Conservation (phyloP, 805 yeast genomes). For the Lipomyces chichibuensis region DNA sequence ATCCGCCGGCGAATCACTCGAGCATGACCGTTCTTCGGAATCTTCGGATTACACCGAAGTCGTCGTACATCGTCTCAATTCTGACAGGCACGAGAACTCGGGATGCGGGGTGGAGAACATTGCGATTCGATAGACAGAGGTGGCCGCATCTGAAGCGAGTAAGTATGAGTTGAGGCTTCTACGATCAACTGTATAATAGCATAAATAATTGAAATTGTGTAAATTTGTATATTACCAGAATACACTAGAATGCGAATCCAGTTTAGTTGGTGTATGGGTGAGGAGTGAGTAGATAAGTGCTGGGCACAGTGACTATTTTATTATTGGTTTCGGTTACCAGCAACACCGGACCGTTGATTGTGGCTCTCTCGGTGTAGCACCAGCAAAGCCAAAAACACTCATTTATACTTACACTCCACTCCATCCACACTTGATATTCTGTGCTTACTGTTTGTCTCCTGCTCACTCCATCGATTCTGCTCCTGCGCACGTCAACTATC, state of each 20-base stretch:
- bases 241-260: not conserved
- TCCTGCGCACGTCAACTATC: not conserved
- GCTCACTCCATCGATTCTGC: not conserved
- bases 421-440: not conserved
- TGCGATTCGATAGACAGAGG: not conserved
- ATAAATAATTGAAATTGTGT: not conserved
- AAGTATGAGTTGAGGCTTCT: not conserved
- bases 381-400: not conserved
- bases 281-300: too few relatives aligned
- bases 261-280: not conserved
- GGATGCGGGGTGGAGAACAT: not conserved
- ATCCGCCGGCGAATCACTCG: not conserved
- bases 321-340: not conserved
- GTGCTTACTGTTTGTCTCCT: not conserved
- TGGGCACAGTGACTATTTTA: not conserved
- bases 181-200: not conserved
- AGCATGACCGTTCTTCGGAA: not conserved
- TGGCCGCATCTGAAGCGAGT: not conserved
- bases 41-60: not conserved
- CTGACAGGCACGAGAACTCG: not conserved
- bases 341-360: not conserved
- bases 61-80: not conserved
- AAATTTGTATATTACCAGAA: not conserved
- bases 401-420: slow-evolving; percentile 2
- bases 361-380: not conserved